A percentile compares a stretch with the other conserved stretches of the same genome.
phyloP scores from a whole-genome alignment of 805 yeast genomes.

The Pichia sporocuriosa region DNA sequence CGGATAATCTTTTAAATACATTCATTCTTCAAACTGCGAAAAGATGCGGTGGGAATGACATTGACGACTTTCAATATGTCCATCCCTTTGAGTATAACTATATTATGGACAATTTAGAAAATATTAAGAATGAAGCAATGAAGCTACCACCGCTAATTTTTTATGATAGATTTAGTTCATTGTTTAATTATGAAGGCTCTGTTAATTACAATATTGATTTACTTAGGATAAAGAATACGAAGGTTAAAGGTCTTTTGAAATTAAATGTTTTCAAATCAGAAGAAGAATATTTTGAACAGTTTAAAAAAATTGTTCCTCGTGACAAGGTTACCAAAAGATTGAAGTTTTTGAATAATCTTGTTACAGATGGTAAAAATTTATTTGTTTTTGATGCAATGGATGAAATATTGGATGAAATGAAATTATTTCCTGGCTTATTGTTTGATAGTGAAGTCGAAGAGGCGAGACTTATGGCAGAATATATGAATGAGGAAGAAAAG shows the following conservation, averaged over 20 bases:
- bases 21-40: constrained; percentile 17
- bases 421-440: constrained; percentile 2
- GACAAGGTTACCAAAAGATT: constrained; percentile 13
- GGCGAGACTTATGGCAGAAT: not conserved
- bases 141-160: constrained; percentile 17
- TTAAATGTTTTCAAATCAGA: constrained; percentile 16
- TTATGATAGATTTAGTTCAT: constrained; percentile 12
- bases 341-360: constrained; percentile 16
- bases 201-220: constrained; percentile 3
- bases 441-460: constrained; percentile 13
- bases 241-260: constrained; percentile 11
- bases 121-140: constrained; percentile 5
- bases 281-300: constrained; percentile 15
- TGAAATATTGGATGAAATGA: constrained; percentile 7
- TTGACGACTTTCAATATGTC: constrained; percentile 15
- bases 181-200: constrained; percentile 4
- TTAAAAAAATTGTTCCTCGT: constrained; percentile 17
- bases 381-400: constrained; percentile 16
- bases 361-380: constrained; percentile 22
- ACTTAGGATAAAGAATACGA: constrained; percentile 11
- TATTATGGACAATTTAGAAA: constrained; percentile 14
- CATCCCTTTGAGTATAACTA: constrained; percentile 24
- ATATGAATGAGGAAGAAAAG: not conserved
- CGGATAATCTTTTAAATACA: constrained; percentile 18
- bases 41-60: constrained; percentile 13